phyloP scores from a whole-genome alignment of 148 eudicot genomes.

The Chenopodium berlandieri region DNA sequence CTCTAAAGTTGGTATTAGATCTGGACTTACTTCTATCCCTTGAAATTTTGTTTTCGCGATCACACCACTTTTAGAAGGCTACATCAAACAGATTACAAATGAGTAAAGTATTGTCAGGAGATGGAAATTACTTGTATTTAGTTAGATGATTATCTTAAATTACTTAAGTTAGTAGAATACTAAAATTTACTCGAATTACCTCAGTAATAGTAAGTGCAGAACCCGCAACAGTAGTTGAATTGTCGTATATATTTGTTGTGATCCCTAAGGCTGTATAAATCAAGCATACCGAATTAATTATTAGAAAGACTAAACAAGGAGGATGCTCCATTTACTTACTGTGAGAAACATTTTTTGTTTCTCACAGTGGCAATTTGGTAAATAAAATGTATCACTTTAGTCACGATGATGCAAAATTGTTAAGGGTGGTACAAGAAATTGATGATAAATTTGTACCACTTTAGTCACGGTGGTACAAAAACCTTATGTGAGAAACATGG shows the following conservation, averaged over 20 bases:
- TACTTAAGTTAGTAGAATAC: too few species aligned
- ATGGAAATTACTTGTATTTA: too few species aligned
- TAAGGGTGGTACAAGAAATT: too few species aligned
- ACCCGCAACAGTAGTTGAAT: neutral
- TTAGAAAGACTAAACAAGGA: neutral
- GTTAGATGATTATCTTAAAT: neutral
- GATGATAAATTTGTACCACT: too few species aligned
- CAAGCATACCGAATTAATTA: neutral
- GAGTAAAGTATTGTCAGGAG: neutral
- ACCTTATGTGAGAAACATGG: too few species aligned
- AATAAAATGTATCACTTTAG: too few species aligned
- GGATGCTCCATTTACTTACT: too few species aligned
- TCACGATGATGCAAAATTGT: too few species aligned
- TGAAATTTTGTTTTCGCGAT: neutral
- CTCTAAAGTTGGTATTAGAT: conserved; percentile 14
- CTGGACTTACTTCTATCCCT: neutral
- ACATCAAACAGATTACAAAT: neutral
- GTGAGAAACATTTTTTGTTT: too few species aligned
- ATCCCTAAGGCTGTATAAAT: neutral
- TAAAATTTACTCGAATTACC: neutral
- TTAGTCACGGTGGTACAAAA: too few species aligned
- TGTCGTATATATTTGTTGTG: neutral
- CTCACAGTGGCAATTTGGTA: too few species aligned
- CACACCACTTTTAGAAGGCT: neutral
- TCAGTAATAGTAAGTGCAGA: neutral